A percentile compares a stretch with the other conserved stretches of the same genome.
Conservation (phyloP, 768 basidiomycete genomes). For the Peribolospora kevripleyi region DNA sequence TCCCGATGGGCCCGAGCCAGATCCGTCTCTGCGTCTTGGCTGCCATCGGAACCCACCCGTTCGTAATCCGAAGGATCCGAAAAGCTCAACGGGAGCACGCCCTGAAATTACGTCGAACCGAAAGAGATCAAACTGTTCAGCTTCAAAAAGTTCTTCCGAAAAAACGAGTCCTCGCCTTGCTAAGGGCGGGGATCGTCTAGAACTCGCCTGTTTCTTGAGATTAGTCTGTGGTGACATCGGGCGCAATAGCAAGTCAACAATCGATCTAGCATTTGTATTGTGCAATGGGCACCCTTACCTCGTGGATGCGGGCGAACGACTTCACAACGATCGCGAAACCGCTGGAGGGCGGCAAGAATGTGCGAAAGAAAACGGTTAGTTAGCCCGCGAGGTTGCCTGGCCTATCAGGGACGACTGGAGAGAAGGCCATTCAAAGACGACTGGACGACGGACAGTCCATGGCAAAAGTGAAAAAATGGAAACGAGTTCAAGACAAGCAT, state of each 20-base stretch:
- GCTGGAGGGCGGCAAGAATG: not conserved
- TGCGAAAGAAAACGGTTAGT: not conserved
- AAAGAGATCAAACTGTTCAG: conserved; percentile 33
- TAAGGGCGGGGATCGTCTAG: conserved; percentile 84
- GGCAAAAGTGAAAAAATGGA: not conserved
- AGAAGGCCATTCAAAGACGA: too few species aligned
- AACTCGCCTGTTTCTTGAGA: conserved; percentile 74
- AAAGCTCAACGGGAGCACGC: too few species aligned
- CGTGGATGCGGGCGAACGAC: conserved; percentile 94
- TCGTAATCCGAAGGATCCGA: conserved; percentile 23
- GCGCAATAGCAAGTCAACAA: not conserved
- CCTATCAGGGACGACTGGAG: not conserved
- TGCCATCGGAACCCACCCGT: conserved; percentile 27
- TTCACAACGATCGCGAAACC: conserved; percentile 68
- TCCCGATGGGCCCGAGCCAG: conserved; percentile 38
- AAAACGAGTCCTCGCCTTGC: conserved; percentile 63
- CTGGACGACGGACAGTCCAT: too few species aligned
- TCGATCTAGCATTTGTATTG: not conserved
- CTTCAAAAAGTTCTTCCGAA: conserved; percentile 35
- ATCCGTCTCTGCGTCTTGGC: conserved; percentile 15
- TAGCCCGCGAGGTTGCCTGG: conserved; percentile 12
- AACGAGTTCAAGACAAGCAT: not conserved
- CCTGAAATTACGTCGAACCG: not conserved
- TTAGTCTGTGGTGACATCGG: conserved; percentile 2
- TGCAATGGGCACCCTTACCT: conserved; percentile 23